Conservation (phyloP, 495 filamentous ascomycete species). For the Aspergillus wentii region DNA sequence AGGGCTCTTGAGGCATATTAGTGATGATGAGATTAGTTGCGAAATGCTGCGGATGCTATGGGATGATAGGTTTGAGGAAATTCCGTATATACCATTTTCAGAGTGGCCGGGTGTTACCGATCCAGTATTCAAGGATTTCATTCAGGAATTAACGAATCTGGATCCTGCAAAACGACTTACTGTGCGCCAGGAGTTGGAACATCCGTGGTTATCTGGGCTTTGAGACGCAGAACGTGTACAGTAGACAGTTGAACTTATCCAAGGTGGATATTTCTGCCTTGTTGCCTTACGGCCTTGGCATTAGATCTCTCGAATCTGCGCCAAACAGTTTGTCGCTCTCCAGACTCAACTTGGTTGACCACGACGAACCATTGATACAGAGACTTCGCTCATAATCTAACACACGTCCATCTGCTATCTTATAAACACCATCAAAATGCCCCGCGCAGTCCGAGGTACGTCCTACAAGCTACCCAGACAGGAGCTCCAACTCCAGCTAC, state of each 20-base stretch:
- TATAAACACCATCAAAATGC: conserved; percentile 25
- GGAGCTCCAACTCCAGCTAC: neutral
- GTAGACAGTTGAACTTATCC: too few species aligned
- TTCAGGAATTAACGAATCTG: conserved; percentile 6
- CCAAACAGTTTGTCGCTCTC: too few species aligned
- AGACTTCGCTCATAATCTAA: neutral
- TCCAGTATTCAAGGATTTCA: conserved; percentile 24
- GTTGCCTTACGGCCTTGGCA: conserved; percentile 9
- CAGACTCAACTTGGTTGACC: too few species aligned
- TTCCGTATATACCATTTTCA: conserved; percentile 19
- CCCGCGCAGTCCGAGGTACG: conserved; percentile 44
- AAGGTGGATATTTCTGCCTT: too few species aligned
- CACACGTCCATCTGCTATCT: too few species aligned
- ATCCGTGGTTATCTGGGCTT: conserved; percentile 11
- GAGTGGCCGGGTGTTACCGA: conserved; percentile 12
- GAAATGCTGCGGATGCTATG: conserved; percentile 9
- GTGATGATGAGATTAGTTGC: conserved; percentile 7
- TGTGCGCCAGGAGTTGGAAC: conserved; percentile 1
- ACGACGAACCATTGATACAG: neutral
- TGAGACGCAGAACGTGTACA: too few species aligned
- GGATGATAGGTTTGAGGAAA: conserved; percentile 17
- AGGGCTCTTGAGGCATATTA: conserved; percentile 20
- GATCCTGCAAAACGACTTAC: conserved; percentile 7
- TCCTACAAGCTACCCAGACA: neutral
- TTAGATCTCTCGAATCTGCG: too few species aligned